Evolutionary conservation across 2,329 filamentous ascomycete species (phyloP).

Genomic region (Coniosporium tulheliwenetii): DNA sequence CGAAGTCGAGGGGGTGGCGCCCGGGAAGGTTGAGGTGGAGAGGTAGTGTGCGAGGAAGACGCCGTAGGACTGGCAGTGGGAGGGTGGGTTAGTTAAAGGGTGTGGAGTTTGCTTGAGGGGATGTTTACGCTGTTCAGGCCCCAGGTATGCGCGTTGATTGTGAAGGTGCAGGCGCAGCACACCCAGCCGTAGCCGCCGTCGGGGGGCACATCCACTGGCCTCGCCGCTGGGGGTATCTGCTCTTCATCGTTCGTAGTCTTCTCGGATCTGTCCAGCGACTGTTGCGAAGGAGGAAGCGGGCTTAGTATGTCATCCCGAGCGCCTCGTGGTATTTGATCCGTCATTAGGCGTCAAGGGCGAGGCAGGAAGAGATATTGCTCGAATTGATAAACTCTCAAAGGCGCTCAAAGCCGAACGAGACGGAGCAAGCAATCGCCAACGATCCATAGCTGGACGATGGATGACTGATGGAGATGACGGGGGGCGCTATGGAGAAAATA

Average conservation of each 20-base stretch:
- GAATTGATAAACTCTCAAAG: too few species aligned
- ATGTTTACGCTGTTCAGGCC: conserved; percentile 30
- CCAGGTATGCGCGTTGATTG: conserved; percentile 34
- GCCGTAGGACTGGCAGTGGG: conserved; percentile 38
- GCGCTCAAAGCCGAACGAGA: too few species aligned
- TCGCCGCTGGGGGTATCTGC: neutral
- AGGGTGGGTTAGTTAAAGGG: neutral
- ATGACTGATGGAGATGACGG: too few species aligned
- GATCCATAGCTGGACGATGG: too few species aligned
- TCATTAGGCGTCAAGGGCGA: too few species aligned
- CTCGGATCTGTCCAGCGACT: neutral
- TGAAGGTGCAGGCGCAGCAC: conserved; percentile 27
- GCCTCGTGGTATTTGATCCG: too few species aligned
- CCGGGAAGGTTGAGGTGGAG: conserved; percentile 43
- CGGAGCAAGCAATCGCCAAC: too few species aligned
- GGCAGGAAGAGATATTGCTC: too few species aligned
- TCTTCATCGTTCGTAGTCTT: neutral
- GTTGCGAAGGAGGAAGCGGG: too few species aligned
- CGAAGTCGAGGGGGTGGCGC: conserved; percentile 52
- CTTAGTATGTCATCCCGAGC: too few species aligned
- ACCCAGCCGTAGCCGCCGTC: conserved; percentile 49
- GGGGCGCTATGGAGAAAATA: too few species aligned
- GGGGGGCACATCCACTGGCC: conserved; percentile 29
- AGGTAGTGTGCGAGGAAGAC: conserved; percentile 69
- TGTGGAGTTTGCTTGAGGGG: neutral